phyloP scores from a whole-genome alignment of 2,329 filamentous ascomycete species.

The Pseudonectria foliicola region DNA sequence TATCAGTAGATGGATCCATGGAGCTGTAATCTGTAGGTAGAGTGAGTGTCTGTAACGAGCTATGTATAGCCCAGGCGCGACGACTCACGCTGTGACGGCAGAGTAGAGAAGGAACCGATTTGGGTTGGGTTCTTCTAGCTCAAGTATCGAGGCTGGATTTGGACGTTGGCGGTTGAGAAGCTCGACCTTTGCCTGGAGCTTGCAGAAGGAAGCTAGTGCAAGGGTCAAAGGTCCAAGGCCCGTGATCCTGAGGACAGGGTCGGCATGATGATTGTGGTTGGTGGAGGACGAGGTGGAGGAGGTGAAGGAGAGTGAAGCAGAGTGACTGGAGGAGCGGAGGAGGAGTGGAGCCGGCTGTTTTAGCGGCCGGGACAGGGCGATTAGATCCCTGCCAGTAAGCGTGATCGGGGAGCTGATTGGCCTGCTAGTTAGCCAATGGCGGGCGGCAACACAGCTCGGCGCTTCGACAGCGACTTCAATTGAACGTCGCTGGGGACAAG shows the following conservation, averaged over 20 bases:
- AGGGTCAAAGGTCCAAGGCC: too few relatives aligned
- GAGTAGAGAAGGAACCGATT: too few relatives aligned
- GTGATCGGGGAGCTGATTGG: conserved; percentile 31
- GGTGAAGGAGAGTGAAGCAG: background rate
- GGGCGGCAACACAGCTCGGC: conserved; percentile 24
- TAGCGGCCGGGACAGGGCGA: conserved; percentile 22
- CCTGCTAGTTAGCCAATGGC: conserved; percentile 29
- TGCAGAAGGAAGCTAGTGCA: too few relatives aligned
- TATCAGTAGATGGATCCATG: too few relatives aligned
- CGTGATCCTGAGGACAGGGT: conserved; percentile 3
- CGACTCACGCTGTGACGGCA: too few relatives aligned
- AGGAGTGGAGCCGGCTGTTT: background rate
- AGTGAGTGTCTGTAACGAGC: too few relatives aligned
- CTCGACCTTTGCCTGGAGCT: too few relatives aligned
- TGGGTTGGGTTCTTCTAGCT: too few relatives aligned
- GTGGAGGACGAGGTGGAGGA: conserved; percentile 1
- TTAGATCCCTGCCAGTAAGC: conserved; percentile 26
- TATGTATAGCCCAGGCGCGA: too few relatives aligned
- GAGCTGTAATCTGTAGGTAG: too few relatives aligned
- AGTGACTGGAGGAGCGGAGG: background rate
- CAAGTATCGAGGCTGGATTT: too few relatives aligned
- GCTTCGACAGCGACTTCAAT: conserved; percentile 27
- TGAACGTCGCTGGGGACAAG: conserved; percentile 18
- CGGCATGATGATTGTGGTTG: conserved; percentile 1
- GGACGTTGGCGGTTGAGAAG: too few relatives aligned